phyloP scores from a whole-genome alignment of 352 stramenopile species.

The Pythium periplocum region DNA sequence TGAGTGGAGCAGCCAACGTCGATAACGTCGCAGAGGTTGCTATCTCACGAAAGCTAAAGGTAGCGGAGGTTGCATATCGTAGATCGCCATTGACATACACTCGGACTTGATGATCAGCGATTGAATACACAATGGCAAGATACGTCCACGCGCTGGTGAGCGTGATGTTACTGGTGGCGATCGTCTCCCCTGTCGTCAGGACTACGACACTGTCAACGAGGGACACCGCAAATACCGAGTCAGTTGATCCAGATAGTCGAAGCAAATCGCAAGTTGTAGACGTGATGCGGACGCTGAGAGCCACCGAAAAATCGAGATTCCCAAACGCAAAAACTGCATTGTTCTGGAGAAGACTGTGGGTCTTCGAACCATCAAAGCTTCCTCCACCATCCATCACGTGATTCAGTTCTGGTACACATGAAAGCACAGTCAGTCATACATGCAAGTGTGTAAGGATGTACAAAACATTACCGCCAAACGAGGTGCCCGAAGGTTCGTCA shows the following conservation, averaged over 20 bases:
- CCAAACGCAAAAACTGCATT: conserved; percentile 28
- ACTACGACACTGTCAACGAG: no score
- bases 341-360: background rate
- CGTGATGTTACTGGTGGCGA: no score
- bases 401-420: background rate
- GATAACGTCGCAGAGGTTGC: conserved; percentile 19
- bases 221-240: no score
- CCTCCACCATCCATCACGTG: conserved; percentile 4
- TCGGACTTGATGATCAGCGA: conserved; percentile 2
- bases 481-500: background rate
- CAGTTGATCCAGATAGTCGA: no score
- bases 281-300: conserved; percentile 19
- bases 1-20: conserved; percentile 13
- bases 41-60: conserved; percentile 13
- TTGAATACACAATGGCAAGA: conserved; percentile 14
- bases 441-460: background rate
- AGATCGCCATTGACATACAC: conserved; percentile 14
- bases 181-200: no score
- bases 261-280: no score
- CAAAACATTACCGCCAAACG: background rate
- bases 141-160: conserved; percentile 6
- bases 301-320: conserved; percentile 37
- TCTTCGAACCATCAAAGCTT: conserved; percentile 12
- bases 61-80: background rate
- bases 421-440: background rate